A percentile compares a stretch with the other conserved stretches of the same genome.
Conservation (phyloP, 2,329 filamentous ascomycete species). For the Apiospora pterosperma region DNA sequence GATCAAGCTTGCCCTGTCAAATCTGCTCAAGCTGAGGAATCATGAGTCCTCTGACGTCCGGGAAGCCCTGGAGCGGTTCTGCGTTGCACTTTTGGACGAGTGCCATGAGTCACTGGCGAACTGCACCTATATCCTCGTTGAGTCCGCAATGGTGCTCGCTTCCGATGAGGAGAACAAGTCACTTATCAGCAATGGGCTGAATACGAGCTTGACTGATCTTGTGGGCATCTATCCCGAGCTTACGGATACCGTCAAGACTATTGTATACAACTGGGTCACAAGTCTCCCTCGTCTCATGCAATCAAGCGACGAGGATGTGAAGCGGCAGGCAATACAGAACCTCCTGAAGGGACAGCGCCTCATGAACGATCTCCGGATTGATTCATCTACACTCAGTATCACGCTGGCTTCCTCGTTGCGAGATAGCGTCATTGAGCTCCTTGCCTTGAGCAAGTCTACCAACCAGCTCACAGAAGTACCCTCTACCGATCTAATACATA, state of each 20-base stretch:
- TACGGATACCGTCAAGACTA: constrained; percentile 62
- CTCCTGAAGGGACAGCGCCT: constrained; percentile 71
- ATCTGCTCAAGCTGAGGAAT: constrained; percentile 70
- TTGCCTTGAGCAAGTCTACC: constrained; percentile 28
- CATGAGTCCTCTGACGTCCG: constrained; percentile 69
- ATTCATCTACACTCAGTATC: constrained; percentile 64
- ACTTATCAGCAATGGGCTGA: constrained; percentile 46
- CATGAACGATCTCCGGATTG: constrained; percentile 59
- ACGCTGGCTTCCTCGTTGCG: constrained; percentile 66
- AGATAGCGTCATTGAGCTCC: constrained; percentile 62
- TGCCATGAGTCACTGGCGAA: constrained; percentile 71
- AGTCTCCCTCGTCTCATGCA: constrained; percentile 82
- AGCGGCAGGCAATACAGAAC: constrained; percentile 69
- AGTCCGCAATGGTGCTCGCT: constrained; percentile 73
- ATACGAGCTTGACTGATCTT: constrained; percentile 58
- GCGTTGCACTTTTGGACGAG: constrained; percentile 71
- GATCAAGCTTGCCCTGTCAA: constrained; percentile 77
- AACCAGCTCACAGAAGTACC: constrained; percentile 29
- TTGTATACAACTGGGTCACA: constrained; percentile 76
- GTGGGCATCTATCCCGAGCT: constrained; percentile 60
- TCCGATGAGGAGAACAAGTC: constrained; percentile 43
- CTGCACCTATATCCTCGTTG: constrained; percentile 69
- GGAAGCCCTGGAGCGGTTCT: constrained; percentile 65
- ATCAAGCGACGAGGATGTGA: constrained; percentile 74
- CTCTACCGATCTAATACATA: constrained; percentile 24